Percentiles rank a stretch among this genome's conserved stretches.
These are phyloP conservation scores for Sporothrix globosa DNA, from an alignment of 2,329 filamentous ascomycete species.

Conservation along the genomic window DNA sequence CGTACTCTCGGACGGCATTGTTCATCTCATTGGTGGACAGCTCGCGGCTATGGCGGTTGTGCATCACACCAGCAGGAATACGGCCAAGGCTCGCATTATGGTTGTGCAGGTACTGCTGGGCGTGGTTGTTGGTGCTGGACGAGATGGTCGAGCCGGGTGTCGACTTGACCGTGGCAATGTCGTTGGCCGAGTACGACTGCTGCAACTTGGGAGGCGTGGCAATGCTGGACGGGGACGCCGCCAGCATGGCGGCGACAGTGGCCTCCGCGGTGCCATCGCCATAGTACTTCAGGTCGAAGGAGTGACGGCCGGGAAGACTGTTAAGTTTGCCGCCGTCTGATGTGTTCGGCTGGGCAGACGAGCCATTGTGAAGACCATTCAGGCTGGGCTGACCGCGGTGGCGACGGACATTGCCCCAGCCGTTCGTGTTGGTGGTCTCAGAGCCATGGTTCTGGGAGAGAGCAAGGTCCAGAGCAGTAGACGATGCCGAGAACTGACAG, in stretches of 20 bases:
- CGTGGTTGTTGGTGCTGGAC: conserved; percentile 60
- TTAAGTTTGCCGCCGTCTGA: conserved; percentile 54
- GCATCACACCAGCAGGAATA: conserved; percentile 68
- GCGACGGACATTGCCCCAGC: conserved; percentile 67
- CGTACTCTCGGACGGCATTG: conserved; percentile 54
- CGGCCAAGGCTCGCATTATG: conserved; percentile 83
- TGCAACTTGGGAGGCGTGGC: conserved; percentile 74
- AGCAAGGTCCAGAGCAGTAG: conserved; percentile 78
- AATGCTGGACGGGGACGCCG: conserved; percentile 57
- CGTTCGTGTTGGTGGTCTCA: conserved; percentile 53
- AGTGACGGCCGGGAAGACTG: conserved; percentile 59
- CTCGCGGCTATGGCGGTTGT: conserved; percentile 73
- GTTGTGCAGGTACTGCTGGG: conserved; percentile 69
- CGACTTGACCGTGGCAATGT: conserved; percentile 83
- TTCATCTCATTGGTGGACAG: conserved; percentile 56
- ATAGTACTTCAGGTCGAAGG: conserved; percentile 60
- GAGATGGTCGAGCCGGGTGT: conserved; percentile 54
- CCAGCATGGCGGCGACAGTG: conserved; percentile 48
- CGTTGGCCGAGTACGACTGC: conserved; percentile 87
- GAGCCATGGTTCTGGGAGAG: conserved; percentile 68
- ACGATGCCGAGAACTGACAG: conserved; percentile 73
- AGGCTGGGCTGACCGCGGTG: conserved; percentile 69
- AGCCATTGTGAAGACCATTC: conserved; percentile 51
- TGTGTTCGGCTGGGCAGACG: conserved; percentile 44
- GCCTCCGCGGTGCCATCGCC: conserved; percentile 51